Conservation (phyloP, 495 filamentous ascomycete species). For the Trichoderma orchidacearum region DNA sequence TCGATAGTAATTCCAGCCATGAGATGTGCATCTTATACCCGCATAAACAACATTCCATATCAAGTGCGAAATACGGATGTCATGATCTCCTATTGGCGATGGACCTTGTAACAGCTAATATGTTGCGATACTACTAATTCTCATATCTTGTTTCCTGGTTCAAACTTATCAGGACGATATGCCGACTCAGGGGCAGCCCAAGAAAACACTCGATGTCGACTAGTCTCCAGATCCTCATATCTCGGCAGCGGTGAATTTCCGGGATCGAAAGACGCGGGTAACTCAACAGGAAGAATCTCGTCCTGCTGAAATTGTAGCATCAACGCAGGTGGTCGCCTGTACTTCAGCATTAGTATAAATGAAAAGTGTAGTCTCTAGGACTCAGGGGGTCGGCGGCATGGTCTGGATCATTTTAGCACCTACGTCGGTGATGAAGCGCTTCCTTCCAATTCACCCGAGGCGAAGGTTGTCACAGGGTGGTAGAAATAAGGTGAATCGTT, state of each 20-base stretch:
- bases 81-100: no score
- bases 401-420: no score
- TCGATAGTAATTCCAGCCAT: no score
- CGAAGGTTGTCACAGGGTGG: neutral
- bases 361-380: no score
- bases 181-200: neutral
- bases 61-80: no score
- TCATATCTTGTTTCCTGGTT: no score
- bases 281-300: neutral
- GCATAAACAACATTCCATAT: no score
- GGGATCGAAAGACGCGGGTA: conserved; percentile 2
- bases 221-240: neutral
- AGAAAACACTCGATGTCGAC: neutral
- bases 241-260: conserved; percentile 4
- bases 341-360: no score
- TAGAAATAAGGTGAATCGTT: neutral
- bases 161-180: neutral
- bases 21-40: no score
- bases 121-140: no score
- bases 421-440: neutral
- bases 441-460: neutral
- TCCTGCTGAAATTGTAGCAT: neutral
- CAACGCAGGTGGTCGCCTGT: neutral
- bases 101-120: no score
- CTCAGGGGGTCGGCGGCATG: no score